A percentile compares a stretch with the other conserved stretches of the same genome.
These are phyloP conservation scores for Lasiosphaeria miniovina DNA, from an alignment of 495 filamentous ascomycete species.

Conservation along the genomic window DNA sequence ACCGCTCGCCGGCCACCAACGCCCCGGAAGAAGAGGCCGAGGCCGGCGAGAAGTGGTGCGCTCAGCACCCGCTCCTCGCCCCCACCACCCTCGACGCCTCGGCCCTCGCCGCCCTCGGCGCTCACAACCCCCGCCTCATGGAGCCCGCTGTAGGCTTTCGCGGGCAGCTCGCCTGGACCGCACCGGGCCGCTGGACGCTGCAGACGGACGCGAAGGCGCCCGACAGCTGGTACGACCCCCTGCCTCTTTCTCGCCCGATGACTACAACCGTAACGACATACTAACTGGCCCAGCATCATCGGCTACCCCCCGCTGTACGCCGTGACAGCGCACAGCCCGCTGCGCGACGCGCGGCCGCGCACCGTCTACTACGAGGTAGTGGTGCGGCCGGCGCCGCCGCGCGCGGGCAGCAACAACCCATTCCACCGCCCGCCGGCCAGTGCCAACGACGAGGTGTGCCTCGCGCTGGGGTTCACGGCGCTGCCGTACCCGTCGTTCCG, in stretches of 20 bases:
- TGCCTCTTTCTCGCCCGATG: not conserved
- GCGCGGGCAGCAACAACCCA: constrained; percentile 79
- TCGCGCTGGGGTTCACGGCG: constrained; percentile 76
- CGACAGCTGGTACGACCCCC: constrained; percentile 42
- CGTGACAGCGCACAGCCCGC: constrained; percentile 63
- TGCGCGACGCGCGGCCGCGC: constrained; percentile 41
- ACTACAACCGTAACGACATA: not conserved
- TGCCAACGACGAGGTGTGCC: constrained; percentile 51
- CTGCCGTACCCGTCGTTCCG: constrained; percentile 85
- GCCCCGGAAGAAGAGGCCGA: constrained; percentile 66
- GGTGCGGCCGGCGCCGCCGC: constrained; percentile 41
- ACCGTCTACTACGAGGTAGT: constrained; percentile 79
- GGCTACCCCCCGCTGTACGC: constrained; percentile 75
- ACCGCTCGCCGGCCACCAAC: constrained; percentile 69
- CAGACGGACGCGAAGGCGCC: constrained; percentile 28
- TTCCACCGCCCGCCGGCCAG: constrained; percentile 40
- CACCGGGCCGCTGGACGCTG: constrained; percentile 45
- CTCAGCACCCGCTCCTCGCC: constrained; percentile 56
- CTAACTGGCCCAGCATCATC: constrained; percentile 41
- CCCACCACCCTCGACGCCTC: constrained; percentile 53
- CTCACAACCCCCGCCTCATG: constrained; percentile 37
- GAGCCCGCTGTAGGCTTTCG: constrained; percentile 29
- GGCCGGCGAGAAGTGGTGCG: constrained; percentile 70
- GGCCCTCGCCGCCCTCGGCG: constrained; percentile 25
- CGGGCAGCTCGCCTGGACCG: constrained; percentile 30